phyloP scores from a whole-genome alignment of 441 rosid species.

The Populus hybrid region DNA sequence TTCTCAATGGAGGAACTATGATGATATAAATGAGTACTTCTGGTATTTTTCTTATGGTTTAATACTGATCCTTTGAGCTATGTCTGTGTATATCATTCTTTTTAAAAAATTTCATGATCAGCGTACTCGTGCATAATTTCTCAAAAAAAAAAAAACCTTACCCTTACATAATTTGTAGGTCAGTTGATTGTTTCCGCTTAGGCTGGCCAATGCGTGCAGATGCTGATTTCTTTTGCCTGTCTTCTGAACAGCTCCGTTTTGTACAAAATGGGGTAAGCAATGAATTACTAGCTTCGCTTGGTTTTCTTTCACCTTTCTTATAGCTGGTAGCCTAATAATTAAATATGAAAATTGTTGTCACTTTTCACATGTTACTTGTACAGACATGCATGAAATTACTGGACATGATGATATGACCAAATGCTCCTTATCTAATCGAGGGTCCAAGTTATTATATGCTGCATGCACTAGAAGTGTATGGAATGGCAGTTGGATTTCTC shows the following conservation, averaged over 20 bases:
- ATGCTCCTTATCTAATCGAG: neutral
- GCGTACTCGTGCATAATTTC: neutral
- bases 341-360: neutral
- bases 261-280: constrained; percentile 61
- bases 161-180: too few species aligned
- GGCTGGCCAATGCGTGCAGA: too few species aligned
- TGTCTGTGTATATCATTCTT: neutral
- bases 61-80: neutral
- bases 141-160: too few species aligned
- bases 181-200: too few species aligned
- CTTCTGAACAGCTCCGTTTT: constrained; percentile 24
- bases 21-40: constrained; percentile 94
- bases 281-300: neutral
- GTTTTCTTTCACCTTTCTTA: neutral
- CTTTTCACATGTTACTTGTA: neutral
- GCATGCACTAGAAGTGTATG: neutral
- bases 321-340: too few species aligned
- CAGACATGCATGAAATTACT: neutral
- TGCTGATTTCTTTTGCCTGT: constrained; percentile 76
- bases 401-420: neutral
- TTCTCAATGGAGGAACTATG: constrained; percentile 99
- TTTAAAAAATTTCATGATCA: neutral
- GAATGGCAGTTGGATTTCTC: neutral
- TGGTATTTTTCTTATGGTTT: constrained; percentile 46
- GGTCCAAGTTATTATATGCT: neutral